These are phyloP conservation scores for Solanum sejunctum DNA, from an alignment of 257 asterid species.

Conservation along the genomic window DNA sequence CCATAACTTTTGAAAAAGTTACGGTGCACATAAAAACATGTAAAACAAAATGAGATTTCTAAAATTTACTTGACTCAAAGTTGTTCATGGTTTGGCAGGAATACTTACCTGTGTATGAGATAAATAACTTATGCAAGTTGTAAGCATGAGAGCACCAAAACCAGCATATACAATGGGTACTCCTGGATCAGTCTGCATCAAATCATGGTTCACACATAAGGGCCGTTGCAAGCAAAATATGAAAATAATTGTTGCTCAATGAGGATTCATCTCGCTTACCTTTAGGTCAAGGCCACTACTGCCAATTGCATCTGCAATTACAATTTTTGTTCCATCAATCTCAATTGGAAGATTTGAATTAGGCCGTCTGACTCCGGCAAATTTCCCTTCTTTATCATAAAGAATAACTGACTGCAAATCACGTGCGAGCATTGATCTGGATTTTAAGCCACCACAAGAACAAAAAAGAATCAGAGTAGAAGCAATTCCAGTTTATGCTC, in stretches of 20 bases:
- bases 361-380: slow-evolving; percentile 79
- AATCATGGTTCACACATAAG: background rate
- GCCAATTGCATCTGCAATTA: slow-evolving; percentile 61
- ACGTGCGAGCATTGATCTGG: slow-evolving; percentile 91
- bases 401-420: slow-evolving; percentile 83
- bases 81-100: background rate
- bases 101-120: slow-evolving; percentile 76
- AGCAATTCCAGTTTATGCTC: background rate
- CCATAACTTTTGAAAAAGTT: slow-evolving; percentile 49
- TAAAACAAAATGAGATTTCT: background rate
- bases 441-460: background rate
- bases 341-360: slow-evolving; percentile 84
- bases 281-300: slow-evolving; percentile 88
- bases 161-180: slow-evolving; percentile 92
- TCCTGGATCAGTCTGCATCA: slow-evolving; percentile 52
- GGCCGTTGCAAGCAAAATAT: background rate
- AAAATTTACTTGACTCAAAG: background rate
- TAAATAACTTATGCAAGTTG: slow-evolving; percentile 83
- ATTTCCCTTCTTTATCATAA: slow-evolving; percentile 80
- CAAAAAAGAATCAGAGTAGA: background rate
- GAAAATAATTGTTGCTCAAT: background rate
- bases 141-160: slow-evolving; percentile 91
- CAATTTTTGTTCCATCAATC: slow-evolving; percentile 56
- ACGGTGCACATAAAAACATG: background rate
- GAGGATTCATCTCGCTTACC: slow-evolving; percentile 25